phyloP scores from a whole-genome alignment of 495 filamentous ascomycete genomes.

The Bombardia bombarda region DNA sequence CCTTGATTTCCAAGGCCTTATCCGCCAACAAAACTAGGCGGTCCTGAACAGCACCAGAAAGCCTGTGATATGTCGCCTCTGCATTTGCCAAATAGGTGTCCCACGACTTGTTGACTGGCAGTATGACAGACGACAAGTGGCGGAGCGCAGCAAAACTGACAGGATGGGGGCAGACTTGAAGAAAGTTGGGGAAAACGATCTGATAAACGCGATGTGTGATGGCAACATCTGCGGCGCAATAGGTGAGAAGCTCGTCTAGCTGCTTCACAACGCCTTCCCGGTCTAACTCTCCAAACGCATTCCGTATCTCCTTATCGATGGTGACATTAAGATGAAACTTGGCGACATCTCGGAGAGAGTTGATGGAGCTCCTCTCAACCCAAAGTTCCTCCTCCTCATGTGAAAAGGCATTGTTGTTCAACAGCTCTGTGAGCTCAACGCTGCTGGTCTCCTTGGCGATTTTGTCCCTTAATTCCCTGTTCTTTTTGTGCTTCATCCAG shows the following conservation, averaged over 20 bases:
- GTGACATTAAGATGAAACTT: constrained; percentile 90
- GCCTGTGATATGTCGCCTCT: constrained; percentile 72
- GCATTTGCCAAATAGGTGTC: constrained; percentile 70
- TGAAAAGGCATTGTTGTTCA: constrained; percentile 55
- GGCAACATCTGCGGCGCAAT: constrained; percentile 91
- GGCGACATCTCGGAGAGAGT: constrained; percentile 91
- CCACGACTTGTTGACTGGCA: constrained; percentile 87
- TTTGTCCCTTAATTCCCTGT: constrained; percentile 73
- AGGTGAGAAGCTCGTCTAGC: constrained; percentile 79
- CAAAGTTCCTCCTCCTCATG: constrained; percentile 92
- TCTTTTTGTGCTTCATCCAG: constrained; percentile 94
- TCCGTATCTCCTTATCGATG: constrained; percentile 83
- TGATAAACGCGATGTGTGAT: constrained; percentile 89
- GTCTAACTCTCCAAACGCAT: constrained; percentile 80
- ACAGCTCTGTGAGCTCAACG: constrained; percentile 59
- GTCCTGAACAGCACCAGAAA: constrained; percentile 67
- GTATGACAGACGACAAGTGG: constrained; percentile 83
- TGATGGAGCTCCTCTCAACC: constrained; percentile 89
- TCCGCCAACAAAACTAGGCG: constrained; percentile 64
- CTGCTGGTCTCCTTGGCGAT: constrained; percentile 63
- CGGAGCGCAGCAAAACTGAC: constrained; percentile 93
- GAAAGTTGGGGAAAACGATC: constrained; percentile 82
- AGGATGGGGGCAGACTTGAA: constrained; percentile 86
- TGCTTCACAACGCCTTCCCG: constrained; percentile 56
- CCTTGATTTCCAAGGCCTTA: constrained; percentile 67